Base-by-base conservation (phyloP, 192 early-diverging fungal genomes). In the Mortierella hygrophila region DNA sequence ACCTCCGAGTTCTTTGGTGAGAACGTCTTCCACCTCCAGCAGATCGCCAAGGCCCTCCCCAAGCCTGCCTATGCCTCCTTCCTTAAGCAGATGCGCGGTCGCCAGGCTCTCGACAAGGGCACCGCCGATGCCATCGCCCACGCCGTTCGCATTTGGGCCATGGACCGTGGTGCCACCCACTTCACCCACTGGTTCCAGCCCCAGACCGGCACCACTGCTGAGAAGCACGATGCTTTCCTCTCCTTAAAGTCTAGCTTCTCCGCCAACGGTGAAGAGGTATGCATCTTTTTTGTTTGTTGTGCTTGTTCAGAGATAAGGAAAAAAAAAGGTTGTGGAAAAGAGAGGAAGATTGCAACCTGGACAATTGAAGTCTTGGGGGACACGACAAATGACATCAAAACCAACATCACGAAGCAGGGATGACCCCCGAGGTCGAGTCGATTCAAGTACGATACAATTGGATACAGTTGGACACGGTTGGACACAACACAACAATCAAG, bases 151-250 rank as follows among this genome's bases (percentile, higher is more conserved):
- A 94, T 98, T 72, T 99, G 98, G 98, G 97, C 98, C 83, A 96
- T 97, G 96, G 95, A 97, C 88, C 95, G 95, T 80, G 97, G 97
- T 38, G 97, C 98, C 75, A 98, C 98, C 70, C 98, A 99, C 94
- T 99, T 98, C 89, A 99, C 98, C 71, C 98, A 99, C 93, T 99
- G 98, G 98, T 99, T 99, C 95, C 98, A 99, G 93, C 98, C 98
- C 82, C 97, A 98, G 92, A 99, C 98, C 23, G 98, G 96, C 77
- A 92, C 96, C 75, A 99, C 98, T 71, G 98, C 98, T 80, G 97
- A 99, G 93, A 99, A 99, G 93, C 98, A 99, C 91, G 98, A 99
- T 92, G 94, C 96, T 63, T 99, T 99, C 93, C 91, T 99, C 81
- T 94, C 95, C 96, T 71, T 97, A 98, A 80, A 97, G 88, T 93